Evolutionary conservation across 345 rosid genomes (phyloP).

Genomic region (Clarkia xantiana): DNA sequence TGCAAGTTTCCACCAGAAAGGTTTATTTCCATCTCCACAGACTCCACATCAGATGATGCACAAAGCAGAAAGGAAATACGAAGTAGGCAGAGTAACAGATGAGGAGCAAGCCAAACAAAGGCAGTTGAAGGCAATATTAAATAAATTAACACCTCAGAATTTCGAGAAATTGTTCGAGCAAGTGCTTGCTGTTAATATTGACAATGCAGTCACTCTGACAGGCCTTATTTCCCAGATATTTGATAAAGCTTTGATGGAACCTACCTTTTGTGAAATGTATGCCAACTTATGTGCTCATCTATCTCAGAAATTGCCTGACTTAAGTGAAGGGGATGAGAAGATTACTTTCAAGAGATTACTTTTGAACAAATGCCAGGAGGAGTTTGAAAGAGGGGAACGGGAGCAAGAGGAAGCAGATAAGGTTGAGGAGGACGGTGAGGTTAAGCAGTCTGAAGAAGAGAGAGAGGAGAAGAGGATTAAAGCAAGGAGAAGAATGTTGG

Average conservation of each 20-base stretch:
- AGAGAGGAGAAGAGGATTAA: slow-evolving; percentile 79
- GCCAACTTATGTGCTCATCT: slow-evolving; percentile 65
- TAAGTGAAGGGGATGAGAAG: slow-evolving; percentile 54
- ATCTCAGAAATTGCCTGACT: slow-evolving; percentile 61
- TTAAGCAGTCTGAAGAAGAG: slow-evolving; percentile 56
- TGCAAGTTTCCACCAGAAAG: slow-evolving; percentile 47
- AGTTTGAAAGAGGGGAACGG: slow-evolving; percentile 84
- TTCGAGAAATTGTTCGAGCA: slow-evolving; percentile 85
- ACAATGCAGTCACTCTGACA: slow-evolving; percentile 54
- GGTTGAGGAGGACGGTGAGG: slow-evolving; percentile 68
- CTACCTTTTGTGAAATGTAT: slow-evolving; percentile 97
- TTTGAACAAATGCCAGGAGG: slow-evolving; percentile 90
- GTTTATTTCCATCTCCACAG: slow-evolving; percentile 77
- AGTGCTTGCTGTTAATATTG: slow-evolving; percentile 75
- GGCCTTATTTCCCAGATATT: slow-evolving; percentile 88
- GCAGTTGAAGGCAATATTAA: slow-evolving; percentile 73
- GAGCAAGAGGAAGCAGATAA: slow-evolving; percentile 92
- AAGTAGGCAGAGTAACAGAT: slow-evolving; percentile 65
- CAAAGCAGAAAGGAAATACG: slow-evolving; percentile 82
- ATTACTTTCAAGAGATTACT: slow-evolving; percentile 78
- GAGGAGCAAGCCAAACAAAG: slow-evolving; percentile 83
- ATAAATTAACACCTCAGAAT: slow-evolving; percentile 95
- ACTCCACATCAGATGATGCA: slow-evolving; percentile 80
- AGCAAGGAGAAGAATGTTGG: slow-evolving; percentile 86
- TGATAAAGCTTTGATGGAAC: slow-evolving; percentile 97